A percentile compares a stretch with the other conserved stretches of the same genome.
Evolutionary conservation across 768 basidiomycete species (phyloP).

Genomic region (Exidia glandulosa): DNA sequence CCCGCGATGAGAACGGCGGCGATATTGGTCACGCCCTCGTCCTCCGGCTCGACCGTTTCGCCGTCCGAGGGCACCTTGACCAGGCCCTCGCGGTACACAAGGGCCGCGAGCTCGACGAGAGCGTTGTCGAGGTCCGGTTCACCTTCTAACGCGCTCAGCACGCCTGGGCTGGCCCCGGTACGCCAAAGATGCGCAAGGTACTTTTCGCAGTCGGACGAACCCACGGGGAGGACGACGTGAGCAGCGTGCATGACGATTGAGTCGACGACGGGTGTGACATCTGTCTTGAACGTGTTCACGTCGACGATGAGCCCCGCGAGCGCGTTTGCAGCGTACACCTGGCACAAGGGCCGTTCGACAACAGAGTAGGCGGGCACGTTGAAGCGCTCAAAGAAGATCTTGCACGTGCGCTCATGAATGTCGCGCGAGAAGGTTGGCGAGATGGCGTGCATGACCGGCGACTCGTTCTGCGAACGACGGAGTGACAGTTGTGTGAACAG

Average conservation of each 20-base stretch:
- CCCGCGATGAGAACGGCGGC: constrained; percentile 84
- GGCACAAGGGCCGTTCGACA: constrained; percentile 74
- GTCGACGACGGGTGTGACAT: constrained; percentile 69
- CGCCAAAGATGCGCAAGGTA: constrained; percentile 68
- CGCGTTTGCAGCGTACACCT: constrained; percentile 66
- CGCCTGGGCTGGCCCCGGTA: constrained; percentile 42
- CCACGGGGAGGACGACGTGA: constrained; percentile 47
- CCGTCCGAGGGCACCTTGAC: constrained; percentile 67
- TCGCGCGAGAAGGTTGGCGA: constrained; percentile 51
- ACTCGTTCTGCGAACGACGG: constrained; percentile 78
- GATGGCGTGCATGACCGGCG: constrained; percentile 69
- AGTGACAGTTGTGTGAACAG: constrained; percentile 66
- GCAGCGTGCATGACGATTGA: constrained; percentile 48
- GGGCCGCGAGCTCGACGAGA: constrained; percentile 52
- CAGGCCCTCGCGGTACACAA: constrained; percentile 52
- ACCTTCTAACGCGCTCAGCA: constrained; percentile 33
- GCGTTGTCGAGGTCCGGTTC: constrained; percentile 37
- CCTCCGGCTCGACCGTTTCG: constrained; percentile 53
- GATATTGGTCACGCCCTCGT: constrained; percentile 82
- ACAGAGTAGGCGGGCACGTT: constrained; percentile 76
- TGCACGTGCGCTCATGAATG: constrained; percentile 63
- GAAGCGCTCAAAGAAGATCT: constrained; percentile 86
- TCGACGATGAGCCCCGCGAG: constrained; percentile 73
- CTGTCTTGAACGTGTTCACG: constrained; percentile 64
- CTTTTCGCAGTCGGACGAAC: constrained; percentile 58